Base-by-base conservation (phyloP, 2,329 filamentous ascomycete genomes). In the Aplosporella prunicola region DNA sequence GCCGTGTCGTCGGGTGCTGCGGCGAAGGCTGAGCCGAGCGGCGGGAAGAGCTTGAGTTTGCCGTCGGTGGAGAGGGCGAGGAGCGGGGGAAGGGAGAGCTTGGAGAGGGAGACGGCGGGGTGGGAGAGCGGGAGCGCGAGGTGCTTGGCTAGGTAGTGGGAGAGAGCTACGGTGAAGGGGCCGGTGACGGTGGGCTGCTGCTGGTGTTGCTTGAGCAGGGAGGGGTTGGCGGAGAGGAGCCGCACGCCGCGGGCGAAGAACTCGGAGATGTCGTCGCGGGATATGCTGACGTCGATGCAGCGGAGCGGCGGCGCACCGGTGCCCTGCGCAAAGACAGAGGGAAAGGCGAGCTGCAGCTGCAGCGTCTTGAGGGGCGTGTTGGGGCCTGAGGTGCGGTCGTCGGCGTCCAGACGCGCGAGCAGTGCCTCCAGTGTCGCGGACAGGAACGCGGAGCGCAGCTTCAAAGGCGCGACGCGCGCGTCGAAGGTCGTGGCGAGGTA, bases 331-430 rank as follows among this genome's bases (percentile, higher is more conserved):
- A 24, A 32, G 32, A 29, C 16, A 22, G 17, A 27, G 5, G 39
- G 39, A 20, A 61, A 61, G 22, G 52, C 44, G 10, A 62, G 48
- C 34, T 60, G 57, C 11, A 62, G 37, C 15, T 55, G 51, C n/a
- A 62, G 44, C 35, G 55, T 50, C 8, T 51, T 47, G 27, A 61
- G 47, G 11, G 55, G 44, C 37, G 55, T 47, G 23, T 47, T 45
- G 9, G 58, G 53, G 5, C 51, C 41, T 35, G 56, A 51, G 2
- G 50, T 53, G 4, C 55, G 56, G 35, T 37, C 39, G 33, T 28
- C 30, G 18, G 52, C 44, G n/a, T 20, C 17, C 10, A 88, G 62
- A 40, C 72, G 65, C 10, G 73, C 75, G 38, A 89, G 67, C 42
- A 86, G 76, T 0, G 48, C 57, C 42, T 69, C 66, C 11, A 72